Percentiles rank a stretch among this genome's conserved stretches.
Evolutionary conservation across 768 basidiomycete genomes (phyloP).

Genomic region (Leccinellum albellum): DNA sequence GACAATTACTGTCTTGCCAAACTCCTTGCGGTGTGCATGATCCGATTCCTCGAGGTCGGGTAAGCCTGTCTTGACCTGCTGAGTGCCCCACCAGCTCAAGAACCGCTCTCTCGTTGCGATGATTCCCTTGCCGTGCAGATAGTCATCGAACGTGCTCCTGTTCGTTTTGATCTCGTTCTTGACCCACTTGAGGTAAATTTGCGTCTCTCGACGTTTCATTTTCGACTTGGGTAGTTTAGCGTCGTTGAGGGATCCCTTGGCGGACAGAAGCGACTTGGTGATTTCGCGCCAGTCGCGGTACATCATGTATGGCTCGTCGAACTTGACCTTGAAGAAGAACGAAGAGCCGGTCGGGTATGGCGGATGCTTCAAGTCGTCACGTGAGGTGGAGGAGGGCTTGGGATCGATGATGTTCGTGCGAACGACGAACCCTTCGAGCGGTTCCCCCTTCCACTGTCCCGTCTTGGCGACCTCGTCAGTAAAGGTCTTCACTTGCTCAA

Average conservation of each 20-base stretch:
- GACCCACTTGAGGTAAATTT: conserved; percentile 80
- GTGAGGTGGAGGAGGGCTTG: conserved; percentile 30
- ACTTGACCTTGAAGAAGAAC: conserved; percentile 99
- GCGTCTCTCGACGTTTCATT: conserved; percentile 74
- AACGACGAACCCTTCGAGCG: conserved; percentile 93
- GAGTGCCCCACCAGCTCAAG: conserved; percentile 57
- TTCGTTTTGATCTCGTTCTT: conserved; percentile 67
- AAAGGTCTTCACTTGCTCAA: conserved; percentile 70
- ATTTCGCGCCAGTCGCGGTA: conserved; percentile 97
- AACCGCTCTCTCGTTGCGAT: conserved; percentile 80
- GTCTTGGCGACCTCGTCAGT: conserved; percentile 60
- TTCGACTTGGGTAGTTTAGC: conserved; percentile 56
- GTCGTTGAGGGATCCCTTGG: conserved; percentile 30
- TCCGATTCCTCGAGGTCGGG: conserved; percentile 25
- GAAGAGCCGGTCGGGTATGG: conserved; percentile 79
- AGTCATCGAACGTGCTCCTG: conserved; percentile 56
- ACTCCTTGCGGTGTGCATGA: conserved; percentile 22
- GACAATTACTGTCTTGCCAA: conserved; percentile 77
- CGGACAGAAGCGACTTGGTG: conserved; percentile 68
- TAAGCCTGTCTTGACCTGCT: conserved; percentile 40
- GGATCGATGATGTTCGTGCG: conserved; percentile 60
- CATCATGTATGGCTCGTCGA: conserved; percentile 98
- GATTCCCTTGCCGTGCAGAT: conserved; percentile 74
- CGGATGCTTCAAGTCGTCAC: conserved; percentile 27
- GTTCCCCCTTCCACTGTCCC: conserved; percentile 79